Evolutionary conservation across 1,284 basidiomycete genomes (phyloP).

Genomic region (Salmacisia buchloeana): DNA sequence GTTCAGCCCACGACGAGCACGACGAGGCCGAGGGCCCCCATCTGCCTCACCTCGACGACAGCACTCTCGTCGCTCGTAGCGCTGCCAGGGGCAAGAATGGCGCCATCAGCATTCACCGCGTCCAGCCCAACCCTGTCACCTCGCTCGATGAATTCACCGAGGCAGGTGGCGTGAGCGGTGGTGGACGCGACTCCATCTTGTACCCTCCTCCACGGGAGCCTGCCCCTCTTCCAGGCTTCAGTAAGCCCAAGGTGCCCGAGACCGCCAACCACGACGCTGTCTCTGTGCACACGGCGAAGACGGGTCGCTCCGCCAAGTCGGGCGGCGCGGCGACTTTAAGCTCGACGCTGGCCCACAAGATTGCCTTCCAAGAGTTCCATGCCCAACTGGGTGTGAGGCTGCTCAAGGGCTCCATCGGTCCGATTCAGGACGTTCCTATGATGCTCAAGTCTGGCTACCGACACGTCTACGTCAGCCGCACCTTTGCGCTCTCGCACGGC

Average conservation of each 20-base stretch:
- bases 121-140: slow-evolving; percentile 30
- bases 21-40: slow-evolving; percentile 28
- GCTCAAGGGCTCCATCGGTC: slow-evolving; percentile 82
- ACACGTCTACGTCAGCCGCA: slow-evolving; percentile 89
- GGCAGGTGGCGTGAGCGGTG: slow-evolving; percentile 44
- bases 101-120: slow-evolving; percentile 46
- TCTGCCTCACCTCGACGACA: slow-evolving; percentile 44
- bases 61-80: slow-evolving; percentile 45
- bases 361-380: slow-evolving; percentile 49
- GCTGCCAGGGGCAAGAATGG: slow-evolving; percentile 46
- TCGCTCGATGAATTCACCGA: slow-evolving; percentile 43
- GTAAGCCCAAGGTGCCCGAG: slow-evolving; percentile 33
- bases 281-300: slow-evolving; percentile 32
- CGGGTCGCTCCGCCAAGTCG: slow-evolving; percentile 12
- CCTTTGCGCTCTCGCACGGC: slow-evolving; percentile 80
- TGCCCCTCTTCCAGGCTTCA: slow-evolving; percentile 28
- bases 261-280: slow-evolving; percentile 22
- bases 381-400: slow-evolving; percentile 72
- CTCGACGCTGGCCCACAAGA: slow-evolving; percentile 41
- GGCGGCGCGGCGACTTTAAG: background rate
- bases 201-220: slow-evolving; percentile 47
- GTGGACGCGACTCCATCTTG: slow-evolving; percentile 48
- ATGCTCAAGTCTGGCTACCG: slow-evolving; percentile 94
- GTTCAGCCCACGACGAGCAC: slow-evolving; percentile 21
- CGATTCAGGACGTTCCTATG: slow-evolving; percentile 64